Percentiles rank a stretch among this genome's conserved stretches.
These are phyloP conservation scores for Leccinum fibrillosum DNA, from an alignment of 768 basidiomycete species.

Conservation along the genomic window DNA sequence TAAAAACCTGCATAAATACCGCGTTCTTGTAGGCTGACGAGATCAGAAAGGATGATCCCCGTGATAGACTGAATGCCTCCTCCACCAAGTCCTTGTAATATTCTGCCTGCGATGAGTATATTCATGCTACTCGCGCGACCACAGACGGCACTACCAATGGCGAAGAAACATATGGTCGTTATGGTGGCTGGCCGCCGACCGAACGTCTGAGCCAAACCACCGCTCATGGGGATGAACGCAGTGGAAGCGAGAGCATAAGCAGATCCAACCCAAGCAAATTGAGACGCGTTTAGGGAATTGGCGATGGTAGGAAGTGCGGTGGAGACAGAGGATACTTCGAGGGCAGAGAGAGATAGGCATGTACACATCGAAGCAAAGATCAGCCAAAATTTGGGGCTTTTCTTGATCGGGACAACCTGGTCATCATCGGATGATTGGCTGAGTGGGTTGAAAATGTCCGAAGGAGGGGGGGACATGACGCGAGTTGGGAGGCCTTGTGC, in stretches of 20 bases:
- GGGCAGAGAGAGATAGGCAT: conserved; percentile 30
- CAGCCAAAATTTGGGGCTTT: conserved; percentile 29
- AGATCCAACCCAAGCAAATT: conserved; percentile 45
- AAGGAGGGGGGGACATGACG: background rate
- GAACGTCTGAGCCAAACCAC: conserved; percentile 38
- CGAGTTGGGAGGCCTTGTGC: background rate
- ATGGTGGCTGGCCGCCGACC: conserved; percentile 37
- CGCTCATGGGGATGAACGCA: conserved; percentile 39
- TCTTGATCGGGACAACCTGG: background rate
- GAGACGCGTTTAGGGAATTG: conserved; percentile 32
- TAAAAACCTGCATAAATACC: conserved; percentile 39
- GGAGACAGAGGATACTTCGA: conserved; percentile 32
- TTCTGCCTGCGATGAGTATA: conserved; percentile 41
- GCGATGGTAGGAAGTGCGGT: conserved; percentile 45
- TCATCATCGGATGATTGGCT: background rate
- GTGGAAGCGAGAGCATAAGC: conserved; percentile 42
- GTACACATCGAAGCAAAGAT: conserved; percentile 29
- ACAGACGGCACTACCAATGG: conserved; percentile 39
- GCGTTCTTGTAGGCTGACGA: conserved; percentile 45
- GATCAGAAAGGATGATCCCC: conserved; percentile 43
- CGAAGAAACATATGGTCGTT: conserved; percentile 32
- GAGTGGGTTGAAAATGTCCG: background rate
- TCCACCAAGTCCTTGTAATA: conserved; percentile 40
- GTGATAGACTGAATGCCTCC: conserved; percentile 38
- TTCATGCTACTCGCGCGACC: conserved; percentile 41